Evolutionary conservation across 148 eudicot genomes (phyloP).

Genomic region (Spergularia bocconei): DNA sequence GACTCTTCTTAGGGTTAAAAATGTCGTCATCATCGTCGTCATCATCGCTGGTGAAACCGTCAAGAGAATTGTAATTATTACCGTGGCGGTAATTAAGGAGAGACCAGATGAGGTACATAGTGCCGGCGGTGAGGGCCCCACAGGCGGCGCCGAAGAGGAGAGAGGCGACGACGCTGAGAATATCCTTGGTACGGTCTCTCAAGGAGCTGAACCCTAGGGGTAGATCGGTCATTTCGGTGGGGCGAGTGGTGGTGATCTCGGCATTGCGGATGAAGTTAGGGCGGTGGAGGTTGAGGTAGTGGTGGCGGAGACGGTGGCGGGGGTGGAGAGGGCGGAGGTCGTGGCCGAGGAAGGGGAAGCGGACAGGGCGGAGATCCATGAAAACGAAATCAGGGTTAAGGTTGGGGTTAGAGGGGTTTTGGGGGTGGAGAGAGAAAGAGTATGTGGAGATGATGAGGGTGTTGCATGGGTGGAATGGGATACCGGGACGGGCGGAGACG

Average conservation of each 20-base stretch:
- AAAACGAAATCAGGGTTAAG: not conserved
- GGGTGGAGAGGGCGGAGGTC: slow-evolving; percentile 11
- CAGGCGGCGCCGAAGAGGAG: slow-evolving; percentile 80
- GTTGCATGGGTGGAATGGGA: slow-evolving; percentile 44
- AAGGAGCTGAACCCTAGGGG: slow-evolving; percentile 42
- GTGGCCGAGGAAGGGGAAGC: slow-evolving; percentile 39
- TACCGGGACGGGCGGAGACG: slow-evolving; percentile 45
- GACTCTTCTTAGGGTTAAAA: slow-evolving; percentile 53
- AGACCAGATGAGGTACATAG: slow-evolving; percentile 64
- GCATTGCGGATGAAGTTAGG: not conserved
- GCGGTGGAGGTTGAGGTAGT: not conserved
- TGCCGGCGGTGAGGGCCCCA: slow-evolving; percentile 73
- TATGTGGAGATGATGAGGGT: slow-evolving; percentile 51
- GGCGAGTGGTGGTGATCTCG: not conserved
- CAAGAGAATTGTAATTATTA: slow-evolving; percentile 32
- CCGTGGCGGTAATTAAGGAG: slow-evolving; percentile 40
- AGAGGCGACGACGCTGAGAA: slow-evolving; percentile 64
- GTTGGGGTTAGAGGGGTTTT: slow-evolving; percentile 23
- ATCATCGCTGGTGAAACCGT: slow-evolving; percentile 30
- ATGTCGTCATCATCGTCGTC: slow-evolving; percentile 45
- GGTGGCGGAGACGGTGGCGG: not conserved
- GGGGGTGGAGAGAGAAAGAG: slow-evolving; percentile 33
- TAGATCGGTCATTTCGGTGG: not conserved
- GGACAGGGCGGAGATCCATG: slow-evolving; percentile 32
- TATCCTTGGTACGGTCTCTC: slow-evolving; percentile 54